Percentiles rank a stretch among this genome's conserved stretches.
Evolutionary conservation across 352 stramenopile genomes (phyloP).

Genomic region (Phytophthora multivora): DNA sequence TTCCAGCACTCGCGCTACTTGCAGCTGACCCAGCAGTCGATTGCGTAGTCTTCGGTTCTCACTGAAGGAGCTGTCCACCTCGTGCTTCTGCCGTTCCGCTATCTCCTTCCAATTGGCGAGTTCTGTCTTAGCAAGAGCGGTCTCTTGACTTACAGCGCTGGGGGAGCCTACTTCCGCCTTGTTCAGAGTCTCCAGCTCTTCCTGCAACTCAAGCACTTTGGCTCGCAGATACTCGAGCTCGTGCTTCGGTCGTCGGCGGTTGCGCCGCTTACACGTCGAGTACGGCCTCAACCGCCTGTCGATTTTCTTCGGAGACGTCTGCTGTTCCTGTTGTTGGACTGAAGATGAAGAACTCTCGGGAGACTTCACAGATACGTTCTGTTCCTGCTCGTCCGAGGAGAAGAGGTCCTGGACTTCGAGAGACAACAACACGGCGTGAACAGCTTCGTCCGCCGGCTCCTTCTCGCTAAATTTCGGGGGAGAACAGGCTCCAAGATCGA

Average conservation of each 20-base stretch:
- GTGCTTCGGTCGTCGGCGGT: conserved; percentile 39
- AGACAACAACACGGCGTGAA: conserved; percentile 28
- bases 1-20: conserved; percentile 29
- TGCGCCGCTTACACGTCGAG: conserved; percentile 27
- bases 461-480: not conserved
- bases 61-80: conserved; percentile 14
- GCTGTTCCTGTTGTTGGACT: not conserved
- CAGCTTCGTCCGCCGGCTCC: not conserved
- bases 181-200: conserved; percentile 19
- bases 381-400: conserved; percentile 5
- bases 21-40: conserved; percentile 25
- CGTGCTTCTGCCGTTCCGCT: conserved; percentile 21
- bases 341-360: not conserved
- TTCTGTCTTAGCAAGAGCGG: conserved; percentile 3
- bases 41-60: conserved; percentile 33
- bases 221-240: conserved; percentile 38
- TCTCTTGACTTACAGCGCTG: not conserved
- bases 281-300: conserved; percentile 20
- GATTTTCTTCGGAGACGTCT: conserved; percentile 15
- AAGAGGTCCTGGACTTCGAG: conserved; percentile 26
- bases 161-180: conserved; percentile 1
- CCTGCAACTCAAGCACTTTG: conserved; percentile 30
- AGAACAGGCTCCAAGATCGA: not conserved
- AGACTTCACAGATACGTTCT: not conserved
- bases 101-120: conserved; percentile 26